Base-by-base conservation (phyloP, 164 flowering plant genomes). In the Sedum album region DNA sequence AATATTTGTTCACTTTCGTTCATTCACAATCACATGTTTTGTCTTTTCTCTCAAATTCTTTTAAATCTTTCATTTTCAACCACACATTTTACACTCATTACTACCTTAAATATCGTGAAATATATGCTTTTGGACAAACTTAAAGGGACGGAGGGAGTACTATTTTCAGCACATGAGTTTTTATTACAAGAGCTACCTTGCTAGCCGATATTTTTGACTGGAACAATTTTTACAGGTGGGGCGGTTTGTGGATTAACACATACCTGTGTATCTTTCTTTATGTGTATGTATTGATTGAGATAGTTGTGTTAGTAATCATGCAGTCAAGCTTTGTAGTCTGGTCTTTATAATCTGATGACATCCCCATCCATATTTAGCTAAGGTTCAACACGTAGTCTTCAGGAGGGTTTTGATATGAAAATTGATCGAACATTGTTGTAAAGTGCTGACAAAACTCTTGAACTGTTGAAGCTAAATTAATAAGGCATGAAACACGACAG, bases 221-320 rank as follows among this genome's bases (percentile, higher is more conserved):
- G 62, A 28, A 57, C 62, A 57, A 0, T 11, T 55, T 28, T 57
- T 14, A 28, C 62, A 57, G 33, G 62, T 57, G 33, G 62, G 62
- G 62, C 62, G 62, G 62, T 28, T 57, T 57, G 62, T 57, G 26
- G 62, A 57, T 57, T 30, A 57, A 57, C 62, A 28, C 33, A 11
- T 28, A 57, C n/a, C n/a, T n/a, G n/a, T n/a, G n/a, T n/a, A n/a
- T n/a, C n/a, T n/a, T n/a, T n/a, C n/a, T 8, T 10, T 41, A 4
- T 26, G 28, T 57, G 14, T n/a, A 26, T 26, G 23, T 30, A 57
- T 57, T 57, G 62, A 26, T 30, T 6, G 15, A 57, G 15, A 28
- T 2, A 26, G 62, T 26, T 57, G 62, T 26, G 62, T 9, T 8
- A 26, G 62, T 28, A 55, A 55, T 53, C 30, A 53, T 53, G 25